Percentiles rank a stretch among this genome's conserved stretches.
Conservation (phyloP, 495 filamentous ascomycete species). For the Cercophora samala region DNA sequence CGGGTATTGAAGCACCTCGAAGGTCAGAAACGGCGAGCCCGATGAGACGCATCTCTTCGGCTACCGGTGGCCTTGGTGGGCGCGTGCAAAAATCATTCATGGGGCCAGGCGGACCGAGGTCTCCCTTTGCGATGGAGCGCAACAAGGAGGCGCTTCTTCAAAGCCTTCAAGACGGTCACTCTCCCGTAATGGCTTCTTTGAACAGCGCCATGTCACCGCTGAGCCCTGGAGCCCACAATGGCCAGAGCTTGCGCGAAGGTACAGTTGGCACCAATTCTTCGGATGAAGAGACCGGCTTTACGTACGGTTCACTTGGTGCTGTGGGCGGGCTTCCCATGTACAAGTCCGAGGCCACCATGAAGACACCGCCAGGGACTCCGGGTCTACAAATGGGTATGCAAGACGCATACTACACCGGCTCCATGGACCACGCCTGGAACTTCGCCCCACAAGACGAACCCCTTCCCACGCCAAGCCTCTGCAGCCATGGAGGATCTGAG, state of each 20-base stretch:
- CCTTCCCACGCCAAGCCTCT: slow-evolving; percentile 43
- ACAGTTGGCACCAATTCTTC: slow-evolving; percentile 34
- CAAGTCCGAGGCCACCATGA: slow-evolving; percentile 38
- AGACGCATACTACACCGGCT: slow-evolving; percentile 32
- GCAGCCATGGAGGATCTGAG: slow-evolving; percentile 42
- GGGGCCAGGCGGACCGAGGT: slow-evolving; percentile 37
- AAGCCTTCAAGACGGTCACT: slow-evolving; percentile 36
- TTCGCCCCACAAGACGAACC: slow-evolving; percentile 41
- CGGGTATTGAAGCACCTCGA: slow-evolving; percentile 37
- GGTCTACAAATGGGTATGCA: slow-evolving; percentile 36
- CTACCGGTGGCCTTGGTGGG: slow-evolving; percentile 35
- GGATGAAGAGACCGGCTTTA: slow-evolving; percentile 38
- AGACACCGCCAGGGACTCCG: slow-evolving; percentile 48
- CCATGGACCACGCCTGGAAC: slow-evolving; percentile 32
- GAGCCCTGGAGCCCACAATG: slow-evolving; percentile 25
- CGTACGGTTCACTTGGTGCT: slow-evolving; percentile 28
- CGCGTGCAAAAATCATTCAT: slow-evolving; percentile 43
- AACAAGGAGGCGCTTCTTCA: slow-evolving; percentile 41
- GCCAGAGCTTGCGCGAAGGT: slow-evolving; percentile 33
- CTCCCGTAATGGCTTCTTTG: slow-evolving; percentile 35
- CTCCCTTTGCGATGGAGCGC: slow-evolving; percentile 43
- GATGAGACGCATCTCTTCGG: slow-evolving; percentile 48
- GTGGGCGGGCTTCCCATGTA: slow-evolving; percentile 23
- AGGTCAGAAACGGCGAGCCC: slow-evolving; percentile 40
- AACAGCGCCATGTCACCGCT: slow-evolving; percentile 38